Conservation (phyloP, 2,329 filamentous ascomycete genomes). For the Alternaria brassicicola region DNA sequence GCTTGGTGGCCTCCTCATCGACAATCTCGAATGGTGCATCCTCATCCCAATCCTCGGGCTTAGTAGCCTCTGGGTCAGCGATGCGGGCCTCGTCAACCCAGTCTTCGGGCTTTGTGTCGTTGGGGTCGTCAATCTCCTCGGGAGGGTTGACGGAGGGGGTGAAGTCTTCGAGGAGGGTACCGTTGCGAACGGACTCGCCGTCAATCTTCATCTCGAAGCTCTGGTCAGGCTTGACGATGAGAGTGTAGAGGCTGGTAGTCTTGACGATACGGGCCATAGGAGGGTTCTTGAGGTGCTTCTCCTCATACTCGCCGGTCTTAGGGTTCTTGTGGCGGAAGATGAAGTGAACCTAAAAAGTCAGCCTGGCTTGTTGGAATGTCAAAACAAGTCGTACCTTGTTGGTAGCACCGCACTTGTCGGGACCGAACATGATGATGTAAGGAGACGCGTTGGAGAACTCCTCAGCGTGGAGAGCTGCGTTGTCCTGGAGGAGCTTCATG, state of each 20-base stretch:
- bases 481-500: slow-evolving; percentile 98
- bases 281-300: slow-evolving; percentile 92
- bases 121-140: slow-evolving; percentile 91
- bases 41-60: slow-evolving; percentile 99
- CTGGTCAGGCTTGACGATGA: slow-evolving; percentile 96
- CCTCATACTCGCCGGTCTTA: slow-evolving; percentile 99
- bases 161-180: slow-evolving; percentile 94
- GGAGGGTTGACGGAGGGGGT: slow-evolving; percentile 88
- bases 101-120: slow-evolving; percentile 91
- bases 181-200: slow-evolving; percentile 84
- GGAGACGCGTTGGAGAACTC: slow-evolving; percentile 98
- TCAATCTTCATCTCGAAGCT: slow-evolving; percentile 92
- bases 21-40: slow-evolving; percentile 96
- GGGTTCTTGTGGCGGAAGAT: slow-evolving; percentile 99
- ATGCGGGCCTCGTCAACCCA: slow-evolving; percentile 97
- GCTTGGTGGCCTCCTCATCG: slow-evolving; percentile 88
- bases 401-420: slow-evolving; percentile 97
- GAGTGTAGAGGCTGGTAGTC: slow-evolving; percentile 92
- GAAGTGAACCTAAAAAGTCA: slow-evolving; percentile 69
- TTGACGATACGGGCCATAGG: slow-evolving; percentile 88
- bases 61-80: slow-evolving; percentile 86
- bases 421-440: slow-evolving; percentile 99
- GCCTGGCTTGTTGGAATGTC: slow-evolving; percentile 9
- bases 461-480: slow-evolving; percentile 93
- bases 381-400: slow-evolving; percentile 77